Percentiles rank a stretch among this genome's conserved stretches.
Conservation (phyloP, 148 eudicot genomes). For the Silene conica region DNA sequence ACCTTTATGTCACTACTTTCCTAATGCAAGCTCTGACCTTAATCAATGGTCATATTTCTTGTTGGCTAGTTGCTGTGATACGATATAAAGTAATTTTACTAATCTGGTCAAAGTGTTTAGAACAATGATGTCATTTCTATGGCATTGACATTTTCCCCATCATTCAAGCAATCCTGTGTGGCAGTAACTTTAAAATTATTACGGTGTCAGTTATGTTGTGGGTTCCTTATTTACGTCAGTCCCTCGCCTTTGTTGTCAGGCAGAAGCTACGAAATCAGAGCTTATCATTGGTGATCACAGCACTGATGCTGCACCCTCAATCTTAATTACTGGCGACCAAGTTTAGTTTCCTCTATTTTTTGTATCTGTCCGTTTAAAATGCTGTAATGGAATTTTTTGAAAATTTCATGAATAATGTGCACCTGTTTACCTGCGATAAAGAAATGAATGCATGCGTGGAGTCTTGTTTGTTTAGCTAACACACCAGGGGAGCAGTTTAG, state of each 20-base stretch:
- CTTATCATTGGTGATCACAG: constrained; percentile 42
- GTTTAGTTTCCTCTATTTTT: constrained; percentile 35
- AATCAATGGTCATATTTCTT: neutral
- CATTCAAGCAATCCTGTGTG: constrained; percentile 11
- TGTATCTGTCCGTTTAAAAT: constrained; percentile 4
- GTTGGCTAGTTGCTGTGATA: neutral
- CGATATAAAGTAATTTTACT: neutral
- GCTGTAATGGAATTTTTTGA: neutral
- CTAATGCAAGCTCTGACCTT: neutral
- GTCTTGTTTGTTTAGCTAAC: neutral
- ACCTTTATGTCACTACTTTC: neutral
- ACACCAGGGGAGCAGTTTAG: neutral
- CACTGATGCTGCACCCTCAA: constrained; percentile 54
- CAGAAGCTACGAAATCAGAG: constrained; percentile 57
- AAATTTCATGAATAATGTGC: constrained; percentile 1
- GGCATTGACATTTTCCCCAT: constrained; percentile 7
- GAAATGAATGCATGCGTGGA: neutral
- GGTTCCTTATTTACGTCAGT: constrained; percentile 26
- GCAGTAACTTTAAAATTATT: constrained; percentile 15
- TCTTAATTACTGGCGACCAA: constrained; percentile 85
- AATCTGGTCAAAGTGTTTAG: neutral
- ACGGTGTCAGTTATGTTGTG: constrained; percentile 11
- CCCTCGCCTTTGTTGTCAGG: constrained; percentile 49
- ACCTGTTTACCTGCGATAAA: constrained; percentile 1
- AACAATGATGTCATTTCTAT: neutral